Evolutionary conservation across 495 filamentous ascomycete species (phyloP).

Genomic region (Pyrenopolyporus hunteri): DNA sequence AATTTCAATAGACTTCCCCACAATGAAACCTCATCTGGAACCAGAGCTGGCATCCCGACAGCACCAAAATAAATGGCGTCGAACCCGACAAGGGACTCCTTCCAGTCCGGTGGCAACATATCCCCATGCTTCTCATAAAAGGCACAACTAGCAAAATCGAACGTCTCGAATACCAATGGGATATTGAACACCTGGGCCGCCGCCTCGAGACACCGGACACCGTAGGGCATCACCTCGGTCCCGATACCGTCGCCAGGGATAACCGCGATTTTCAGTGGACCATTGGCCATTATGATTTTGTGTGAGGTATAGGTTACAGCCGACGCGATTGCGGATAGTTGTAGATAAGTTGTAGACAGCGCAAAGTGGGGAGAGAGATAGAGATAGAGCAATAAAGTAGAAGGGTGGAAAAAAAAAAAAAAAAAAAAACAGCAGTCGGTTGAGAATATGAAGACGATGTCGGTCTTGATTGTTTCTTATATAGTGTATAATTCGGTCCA

Average conservation of each 20-base stretch:
- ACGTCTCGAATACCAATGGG: conserved; percentile 35
- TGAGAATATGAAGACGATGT: too few relatives aligned
- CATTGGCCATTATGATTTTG: conserved; percentile 22
- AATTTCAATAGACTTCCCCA: conserved; percentile 71
- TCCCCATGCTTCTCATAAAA: conserved; percentile 43
- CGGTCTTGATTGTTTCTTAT: too few relatives aligned
- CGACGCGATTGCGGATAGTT: too few relatives aligned
- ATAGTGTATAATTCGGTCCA: too few relatives aligned
- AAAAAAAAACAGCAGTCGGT: too few relatives aligned
- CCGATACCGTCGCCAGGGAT: conserved; percentile 47
- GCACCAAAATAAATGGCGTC: conserved; percentile 47
- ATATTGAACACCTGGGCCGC: conserved; percentile 36
- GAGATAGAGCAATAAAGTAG: too few relatives aligned
- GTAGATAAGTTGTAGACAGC: not conserved
- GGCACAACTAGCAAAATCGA: conserved; percentile 41
- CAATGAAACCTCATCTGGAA: conserved; percentile 43
- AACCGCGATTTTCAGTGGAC: conserved; percentile 39
- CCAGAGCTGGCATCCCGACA: conserved; percentile 41
- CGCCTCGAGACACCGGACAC: conserved; percentile 38
- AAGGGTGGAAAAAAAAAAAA: too few relatives aligned
- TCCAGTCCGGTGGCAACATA: conserved; percentile 43
- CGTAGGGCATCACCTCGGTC: conserved; percentile 42
- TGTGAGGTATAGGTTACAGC: too few relatives aligned
- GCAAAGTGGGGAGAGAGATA: not conserved
- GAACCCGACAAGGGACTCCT: conserved; percentile 33